These are phyloP conservation scores for Moringa oleifera DNA, from an alignment of 345 rosid species.

Conservation along the genomic window DNA sequence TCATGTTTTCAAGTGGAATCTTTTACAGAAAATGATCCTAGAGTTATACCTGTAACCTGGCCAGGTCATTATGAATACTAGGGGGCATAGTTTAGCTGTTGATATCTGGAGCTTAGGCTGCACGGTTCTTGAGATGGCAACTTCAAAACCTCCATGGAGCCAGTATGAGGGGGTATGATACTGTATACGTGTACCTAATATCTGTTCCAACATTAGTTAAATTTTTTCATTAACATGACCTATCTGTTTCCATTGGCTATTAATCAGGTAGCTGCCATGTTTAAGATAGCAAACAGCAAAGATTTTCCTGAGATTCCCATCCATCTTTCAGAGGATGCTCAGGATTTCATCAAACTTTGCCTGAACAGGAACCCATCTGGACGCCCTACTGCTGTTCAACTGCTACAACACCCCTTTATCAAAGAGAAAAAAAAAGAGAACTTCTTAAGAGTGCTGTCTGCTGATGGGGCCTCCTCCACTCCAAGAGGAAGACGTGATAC, in stretches of 20 bases:
- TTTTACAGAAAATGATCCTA: too few relatives aligned
- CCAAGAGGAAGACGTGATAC: not conserved
- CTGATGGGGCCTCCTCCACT: not conserved
- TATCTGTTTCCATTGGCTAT: too few relatives aligned
- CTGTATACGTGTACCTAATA: too few relatives aligned
- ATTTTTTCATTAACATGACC: too few relatives aligned
- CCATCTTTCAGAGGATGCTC: conserved; percentile 11
- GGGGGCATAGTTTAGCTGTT: conserved; percentile 27
- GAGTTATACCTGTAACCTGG: conserved; percentile 5
- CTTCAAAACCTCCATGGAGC: conserved; percentile 69
- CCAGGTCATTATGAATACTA: conserved; percentile 70
- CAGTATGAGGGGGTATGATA: conserved; percentile 64
- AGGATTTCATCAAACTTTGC: conserved; percentile 13
- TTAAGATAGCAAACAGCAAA: conserved; percentile 13
- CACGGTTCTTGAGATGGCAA: conserved; percentile 76
- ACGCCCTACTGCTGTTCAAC: conserved; percentile 17
- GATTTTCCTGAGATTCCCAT: conserved; percentile 11
- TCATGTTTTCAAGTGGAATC: too few relatives aligned
- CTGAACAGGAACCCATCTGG: conserved; percentile 16
- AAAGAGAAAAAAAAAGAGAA: conserved; percentile 1
- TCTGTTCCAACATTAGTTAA: too few relatives aligned
- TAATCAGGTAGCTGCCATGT: conserved; percentile 13
- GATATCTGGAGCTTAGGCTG: conserved; percentile 90
- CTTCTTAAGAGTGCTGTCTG: not conserved
- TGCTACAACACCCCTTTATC: conserved; percentile 18